phyloP scores from a whole-genome alignment of 441 rosid species.

The Rhodomyrtus psidioides region DNA sequence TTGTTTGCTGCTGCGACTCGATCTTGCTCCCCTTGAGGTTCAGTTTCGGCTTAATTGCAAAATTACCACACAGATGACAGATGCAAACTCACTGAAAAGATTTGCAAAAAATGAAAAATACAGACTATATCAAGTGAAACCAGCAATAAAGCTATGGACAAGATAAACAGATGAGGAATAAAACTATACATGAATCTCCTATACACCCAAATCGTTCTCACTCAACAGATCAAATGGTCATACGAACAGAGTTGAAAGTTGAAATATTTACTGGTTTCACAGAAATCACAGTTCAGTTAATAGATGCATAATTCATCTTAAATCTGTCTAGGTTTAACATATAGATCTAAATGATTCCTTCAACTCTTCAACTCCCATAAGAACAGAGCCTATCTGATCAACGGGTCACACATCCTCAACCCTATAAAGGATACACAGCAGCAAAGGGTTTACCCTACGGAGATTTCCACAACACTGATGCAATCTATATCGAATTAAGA shows the following conservation, averaged over 20 bases:
- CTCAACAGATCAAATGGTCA: not conserved
- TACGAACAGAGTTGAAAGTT: not conserved
- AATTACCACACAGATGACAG: too few relatives aligned
- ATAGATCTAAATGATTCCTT: not conserved
- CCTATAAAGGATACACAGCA: not conserved
- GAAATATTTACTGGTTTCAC: not conserved
- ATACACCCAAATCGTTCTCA: not conserved
- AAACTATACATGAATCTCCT: too few relatives aligned
- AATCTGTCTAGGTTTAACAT: not conserved
- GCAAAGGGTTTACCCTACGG: not conserved
- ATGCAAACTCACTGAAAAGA: too few relatives aligned
- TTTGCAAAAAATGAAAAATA: too few relatives aligned
- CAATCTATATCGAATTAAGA: not conserved
- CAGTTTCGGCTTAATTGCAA: too few relatives aligned
- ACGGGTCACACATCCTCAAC: not conserved
- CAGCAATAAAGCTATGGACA: too few relatives aligned
- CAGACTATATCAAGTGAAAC: too few relatives aligned
- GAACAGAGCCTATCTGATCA: not conserved
- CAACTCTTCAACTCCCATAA: not conserved
- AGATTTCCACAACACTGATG: not conserved
- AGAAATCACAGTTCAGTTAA: not conserved
- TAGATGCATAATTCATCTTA: rapidly evolving
- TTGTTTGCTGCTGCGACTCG: too few relatives aligned
- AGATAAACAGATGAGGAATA: too few relatives aligned
- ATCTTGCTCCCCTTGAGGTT: too few relatives aligned